Base-by-base conservation (phyloP, 352 stramenopile genomes). In the Phytophthora pseudosyringae region DNA sequence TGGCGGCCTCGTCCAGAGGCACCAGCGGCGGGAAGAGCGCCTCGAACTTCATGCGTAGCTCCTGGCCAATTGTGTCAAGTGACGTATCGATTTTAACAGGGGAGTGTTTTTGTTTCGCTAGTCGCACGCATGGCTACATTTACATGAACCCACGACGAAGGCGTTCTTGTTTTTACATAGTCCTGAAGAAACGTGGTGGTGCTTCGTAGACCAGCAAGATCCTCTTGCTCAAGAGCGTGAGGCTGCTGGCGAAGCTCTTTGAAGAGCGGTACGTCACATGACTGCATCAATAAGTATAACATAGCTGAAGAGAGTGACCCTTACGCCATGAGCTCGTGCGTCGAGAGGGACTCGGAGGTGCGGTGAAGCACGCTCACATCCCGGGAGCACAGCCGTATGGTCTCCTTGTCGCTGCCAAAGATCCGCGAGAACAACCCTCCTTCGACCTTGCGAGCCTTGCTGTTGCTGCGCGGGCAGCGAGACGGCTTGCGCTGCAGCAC, bases 11-110 rank as follows among this genome's bases (percentile, higher is more conserved):
- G 25, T 71, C 46, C 15, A n/a, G 21, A 60, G 59, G 55, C n/a
- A 78, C 43, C 12, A 87, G 67, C 32, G 77, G 73, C 32, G 81
- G 81, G 63, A 90, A 90, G n/a, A 90, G 77, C 61, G 73, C 75
- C 35, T 67, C 71, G 25, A 82, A 73, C 56, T 72, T 49, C 69
- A 75, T 77, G 21, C 38, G 35, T 33, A 51, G 46, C 40, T 66
- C 11, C 29, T 32, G 48, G 13, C 47, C 48, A 66, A 53, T 63
- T 39, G 33, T 54, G 31, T 38, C 33, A 35, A 49, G 21, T 29
- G 9, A 15, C 10, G 1, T 35, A 53, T 51, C 45, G 33, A 60
- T 10, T 60, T 66, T 40, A 6, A 33, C 4, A 44, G 41, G 31
- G 31, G 29, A 15, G n/a, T 35, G 32, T 45, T 21, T 4, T 54